Evolutionary conservation across 768 basidiomycete species (phyloP).

Genomic region (Porphyrellus cyaneotinctus): DNA sequence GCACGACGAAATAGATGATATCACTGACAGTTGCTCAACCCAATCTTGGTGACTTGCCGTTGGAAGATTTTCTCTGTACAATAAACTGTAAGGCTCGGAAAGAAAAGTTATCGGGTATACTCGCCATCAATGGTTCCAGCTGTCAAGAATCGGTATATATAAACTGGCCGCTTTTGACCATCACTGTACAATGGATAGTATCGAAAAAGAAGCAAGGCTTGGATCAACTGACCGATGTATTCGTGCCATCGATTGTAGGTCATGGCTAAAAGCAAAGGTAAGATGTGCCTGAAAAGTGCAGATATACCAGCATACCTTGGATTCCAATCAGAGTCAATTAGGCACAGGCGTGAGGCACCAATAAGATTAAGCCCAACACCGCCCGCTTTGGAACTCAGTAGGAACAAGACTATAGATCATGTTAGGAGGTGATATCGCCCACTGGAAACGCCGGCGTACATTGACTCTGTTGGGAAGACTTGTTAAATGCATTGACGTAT

Average conservation of each 20-base stretch:
- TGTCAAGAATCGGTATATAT: constrained; percentile 84
- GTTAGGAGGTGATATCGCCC: constrained; percentile 1
- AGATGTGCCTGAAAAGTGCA: neutral
- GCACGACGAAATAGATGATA: constrained; percentile 4
- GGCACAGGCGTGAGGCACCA: constrained; percentile 82
- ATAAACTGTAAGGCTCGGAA: neutral
- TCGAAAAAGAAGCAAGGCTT: neutral
- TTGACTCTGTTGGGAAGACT: constrained; percentile 59
- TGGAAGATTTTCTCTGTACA: constrained; percentile 83
- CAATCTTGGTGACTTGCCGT: constrained; percentile 91
- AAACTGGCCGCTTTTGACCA: constrained; percentile 89
- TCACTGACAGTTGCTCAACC: constrained; percentile 76
- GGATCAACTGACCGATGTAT: constrained; percentile 69
- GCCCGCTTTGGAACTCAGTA: constrained; percentile 93
- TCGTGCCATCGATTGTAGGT: constrained; percentile 95
- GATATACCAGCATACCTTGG: constrained; percentile 52
- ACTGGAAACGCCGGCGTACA: constrained; percentile 44
- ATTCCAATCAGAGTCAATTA: constrained; percentile 94
- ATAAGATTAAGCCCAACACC: constrained; percentile 93
- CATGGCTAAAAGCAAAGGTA: constrained; percentile 51
- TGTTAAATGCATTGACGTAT: constrained; percentile 87
- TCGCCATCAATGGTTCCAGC: constrained; percentile 87
- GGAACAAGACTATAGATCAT: constrained; percentile 65
- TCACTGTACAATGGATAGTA: constrained; percentile 50
- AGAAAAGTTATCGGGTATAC: constrained; percentile 7